Evolutionary conservation across 306 rosid genomes (phyloP).

Genomic region (Citrullus amarus): DNA sequence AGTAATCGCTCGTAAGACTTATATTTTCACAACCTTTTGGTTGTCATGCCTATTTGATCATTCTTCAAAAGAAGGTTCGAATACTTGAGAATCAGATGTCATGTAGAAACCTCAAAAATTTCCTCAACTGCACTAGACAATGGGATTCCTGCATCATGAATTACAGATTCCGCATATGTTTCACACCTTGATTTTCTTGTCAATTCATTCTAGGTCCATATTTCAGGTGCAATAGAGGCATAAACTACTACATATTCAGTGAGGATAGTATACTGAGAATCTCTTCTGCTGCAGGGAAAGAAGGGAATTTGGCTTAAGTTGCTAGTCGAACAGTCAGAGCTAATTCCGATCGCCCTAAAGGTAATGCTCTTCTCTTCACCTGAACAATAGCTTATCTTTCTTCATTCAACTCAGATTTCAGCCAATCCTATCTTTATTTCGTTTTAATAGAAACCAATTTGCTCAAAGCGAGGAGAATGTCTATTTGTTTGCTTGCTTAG

Average conservation of each 20-base stretch:
- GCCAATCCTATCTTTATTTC: neutral
- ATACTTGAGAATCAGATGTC: neutral
- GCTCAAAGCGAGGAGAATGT: neutral
- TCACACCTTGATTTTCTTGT: neutral
- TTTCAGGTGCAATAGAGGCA: neutral
- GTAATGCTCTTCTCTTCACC: slow-evolving; percentile 16
- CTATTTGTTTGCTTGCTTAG: neutral
- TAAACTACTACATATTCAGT: neutral
- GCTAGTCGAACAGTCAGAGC: slow-evolving; percentile 53
- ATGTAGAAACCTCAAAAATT: neutral
- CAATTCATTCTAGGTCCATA: neutral
- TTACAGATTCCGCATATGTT: neutral
- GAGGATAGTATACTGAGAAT: neutral
- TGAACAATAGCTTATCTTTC: no score
- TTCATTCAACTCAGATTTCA: neutral
- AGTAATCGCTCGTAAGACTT: neutral
- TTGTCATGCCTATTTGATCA: neutral
- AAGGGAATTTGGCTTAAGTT: slow-evolving; percentile 93
- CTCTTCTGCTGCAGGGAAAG: slow-evolving; percentile 56
- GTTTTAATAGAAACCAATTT: neutral
- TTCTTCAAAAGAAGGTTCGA: neutral
- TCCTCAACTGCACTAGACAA: neutral
- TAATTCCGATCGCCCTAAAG: slow-evolving; percentile 80
- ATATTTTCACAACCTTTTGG: neutral
- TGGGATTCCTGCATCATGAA: neutral